Evolutionary conservation across 495 filamentous ascomycete species (phyloP), one percentile per base, ranked within the genome.

Genomic region (Podospora pseudocomata): DNA sequence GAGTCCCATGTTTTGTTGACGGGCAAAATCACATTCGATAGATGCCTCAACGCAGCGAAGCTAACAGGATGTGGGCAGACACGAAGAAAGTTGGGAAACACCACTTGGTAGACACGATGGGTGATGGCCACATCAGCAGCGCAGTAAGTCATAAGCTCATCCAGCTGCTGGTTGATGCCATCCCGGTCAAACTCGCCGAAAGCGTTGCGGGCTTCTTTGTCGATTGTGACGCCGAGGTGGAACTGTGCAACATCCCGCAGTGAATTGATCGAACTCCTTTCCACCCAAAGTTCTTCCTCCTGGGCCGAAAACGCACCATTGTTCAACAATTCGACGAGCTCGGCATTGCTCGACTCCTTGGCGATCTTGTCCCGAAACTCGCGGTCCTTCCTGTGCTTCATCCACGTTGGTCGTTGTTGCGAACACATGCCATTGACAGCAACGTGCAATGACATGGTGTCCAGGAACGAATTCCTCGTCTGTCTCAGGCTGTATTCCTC

Each of bases 371-470:
- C 93, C 55, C 92, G 82, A 60, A 96, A 73, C 70, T 97, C 94
- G 71, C 89, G 87, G 69, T 88, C 90, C 75, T 99, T 99, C 73
- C 91, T 90, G 73, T 96, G 91, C 70, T 93, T 95, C 89, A 96
- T 91, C 95, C 95, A 99, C 0, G 92, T 95, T 9, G 95, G 95
- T 63, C 95, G 86, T 77, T 99, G 95, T 65, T 90, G 90, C 11
- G 95, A 97, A 75, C 95, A 99, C 95, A 99, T 99, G 34, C 95
- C 95, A 73, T 99, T 99, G 9, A 97, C 94, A 15, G 95, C 95
- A 7, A 97, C 94, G 75, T 99, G 95, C 63, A 99, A 83, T 9
- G 93, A 97, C 95, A 99, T 99, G 2, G 95, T 99, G 80, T 99
- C 95, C 28, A 99, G 76, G 73, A 97, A 99, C 56, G 87, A 92